Evolutionary conservation across 805 yeast genomes (phyloP).

Genomic region (Ogataea ganodermae): DNA sequence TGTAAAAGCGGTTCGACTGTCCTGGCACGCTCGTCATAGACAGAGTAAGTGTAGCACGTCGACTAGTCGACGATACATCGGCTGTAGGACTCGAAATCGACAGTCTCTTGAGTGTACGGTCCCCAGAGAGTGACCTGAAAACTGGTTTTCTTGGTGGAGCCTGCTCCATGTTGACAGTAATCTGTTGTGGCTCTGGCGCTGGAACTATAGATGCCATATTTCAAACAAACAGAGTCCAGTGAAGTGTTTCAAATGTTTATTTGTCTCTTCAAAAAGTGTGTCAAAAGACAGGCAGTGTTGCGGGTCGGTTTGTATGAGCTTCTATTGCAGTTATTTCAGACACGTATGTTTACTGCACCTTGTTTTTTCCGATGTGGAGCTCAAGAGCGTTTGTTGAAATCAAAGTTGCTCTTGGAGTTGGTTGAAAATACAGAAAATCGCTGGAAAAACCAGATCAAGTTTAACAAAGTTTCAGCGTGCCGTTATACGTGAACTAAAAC

Average conservation of each 20-base stretch:
- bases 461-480: conserved; percentile 3
- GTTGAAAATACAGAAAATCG: neutral
- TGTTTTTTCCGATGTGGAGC: neutral
- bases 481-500: neutral
- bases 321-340: neutral
- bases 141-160: conserved; percentile 18
- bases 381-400: too few species aligned
- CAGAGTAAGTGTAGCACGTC: conserved; percentile 12
- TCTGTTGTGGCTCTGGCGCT: conserved; percentile 1
- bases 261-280: neutral
- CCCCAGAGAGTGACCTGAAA: conserved; percentile 23
- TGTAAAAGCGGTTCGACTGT: conserved; percentile 12
- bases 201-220: conserved; percentile 4
- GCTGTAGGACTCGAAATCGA: conserved; percentile 19
- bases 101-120: conserved; percentile 13
- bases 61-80: conserved; percentile 3
- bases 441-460: conserved; percentile 2
- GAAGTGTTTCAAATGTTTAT: neutral
- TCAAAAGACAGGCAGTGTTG: neutral
- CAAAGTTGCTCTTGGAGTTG: neutral
- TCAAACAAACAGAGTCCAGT: conserved; percentile 3
- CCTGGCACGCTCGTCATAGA: conserved; percentile 12
- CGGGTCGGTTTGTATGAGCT: neutral
- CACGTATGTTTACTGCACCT: neutral
- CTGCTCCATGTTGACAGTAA: conserved; percentile 1